Evolutionary conservation across 305 asterid genomes (phyloP).

Genomic region (Rubia tinctorum): DNA sequence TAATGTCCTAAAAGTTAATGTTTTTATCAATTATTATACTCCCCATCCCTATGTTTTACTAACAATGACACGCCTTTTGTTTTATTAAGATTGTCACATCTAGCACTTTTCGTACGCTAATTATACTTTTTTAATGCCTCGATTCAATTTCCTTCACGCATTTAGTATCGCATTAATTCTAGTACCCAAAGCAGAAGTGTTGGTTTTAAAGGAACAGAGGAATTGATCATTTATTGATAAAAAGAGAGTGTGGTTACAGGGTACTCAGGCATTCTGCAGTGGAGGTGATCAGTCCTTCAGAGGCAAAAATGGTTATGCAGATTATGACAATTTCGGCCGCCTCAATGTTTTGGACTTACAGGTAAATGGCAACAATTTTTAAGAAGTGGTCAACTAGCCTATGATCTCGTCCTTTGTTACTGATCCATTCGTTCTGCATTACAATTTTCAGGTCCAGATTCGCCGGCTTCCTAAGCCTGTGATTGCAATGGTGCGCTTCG

Average conservation of each 20-base stretch:
- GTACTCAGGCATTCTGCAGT: conserved; percentile 75
- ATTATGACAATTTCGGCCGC: conserved; percentile 76
- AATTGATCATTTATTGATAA: background rate
- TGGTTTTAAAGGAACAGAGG: too few species aligned
- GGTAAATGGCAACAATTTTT: conserved; percentile 23
- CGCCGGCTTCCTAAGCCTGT: conserved; percentile 93
- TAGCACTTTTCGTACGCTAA: too few species aligned
- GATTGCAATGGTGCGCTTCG: conserved; percentile 61
- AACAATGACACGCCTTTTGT: too few species aligned
- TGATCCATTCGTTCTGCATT: background rate
- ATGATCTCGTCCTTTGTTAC: background rate
- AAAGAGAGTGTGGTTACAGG: conserved; percentile 35
- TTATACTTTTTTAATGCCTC: too few species aligned
- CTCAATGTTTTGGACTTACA: conserved; percentile 87
- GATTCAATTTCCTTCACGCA: background rate
- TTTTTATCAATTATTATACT: background rate
- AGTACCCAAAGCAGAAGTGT: too few species aligned
- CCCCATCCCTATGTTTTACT: too few species aligned
- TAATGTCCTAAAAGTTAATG: conserved; percentile 43
- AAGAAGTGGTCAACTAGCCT: background rate
- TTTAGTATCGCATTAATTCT: too few species aligned
- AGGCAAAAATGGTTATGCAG: conserved; percentile 73
- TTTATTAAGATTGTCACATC: background rate
- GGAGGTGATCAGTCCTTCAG: conserved; percentile 95
- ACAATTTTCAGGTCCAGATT: conserved; percentile 56